Base-by-base conservation (phyloP, 768 basidiomycete genomes). In the Boletellus emodensis region DNA sequence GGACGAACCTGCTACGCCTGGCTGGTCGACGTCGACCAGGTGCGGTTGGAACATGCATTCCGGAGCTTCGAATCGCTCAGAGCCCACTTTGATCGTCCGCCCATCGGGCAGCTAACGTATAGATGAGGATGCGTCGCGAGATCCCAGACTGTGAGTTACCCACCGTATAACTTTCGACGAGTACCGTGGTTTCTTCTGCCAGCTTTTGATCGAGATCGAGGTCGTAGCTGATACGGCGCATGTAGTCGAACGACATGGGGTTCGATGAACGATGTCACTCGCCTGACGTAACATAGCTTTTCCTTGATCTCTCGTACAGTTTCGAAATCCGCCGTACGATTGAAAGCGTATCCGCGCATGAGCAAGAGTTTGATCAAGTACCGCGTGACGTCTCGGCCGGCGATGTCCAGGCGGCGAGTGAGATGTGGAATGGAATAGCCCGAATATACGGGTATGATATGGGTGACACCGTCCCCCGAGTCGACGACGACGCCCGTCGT, bases 281-380 rank as follows among this genome's bases (percentile, higher is more conserved):
- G 94, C 91, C 90, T 95, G 63, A 96, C 90, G 65, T 98, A 99
- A 73, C 96, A 99, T 40, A 98, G 71, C 69, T 94, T 96, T 77
- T 99, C 96, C 73, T 99, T 99, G 74, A 99, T 98, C 69, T 96
- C 92, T 30, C 95, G 75, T 18, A 99, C 96, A 2, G 96, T 99
- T 75, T 99, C 96, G 62, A 99, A 99, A 73, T 99, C 96, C 24
- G 96, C 96, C 3, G 96, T 99, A 36, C 96, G 84, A 72, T 99
- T 98, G 80, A 99, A 98, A 1, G 96, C 96, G 69, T 99, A 98
- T n/a, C 96, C 96, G n/a, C 95, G 85, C 94, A 97, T 97, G 60
- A 98, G 82, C 32, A 99, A 77, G n/a, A 99, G 80, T 73, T 98
- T 99, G 81, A 99, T 99, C 71, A 99, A 76, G 71, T 99, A 99